A percentile compares a stretch with the other conserved stretches of the same genome.
These are phyloP conservation scores for Aspergillus aculeatinus DNA, from an alignment of 2,329 filamentous ascomycete species.

Conservation along the genomic window DNA sequence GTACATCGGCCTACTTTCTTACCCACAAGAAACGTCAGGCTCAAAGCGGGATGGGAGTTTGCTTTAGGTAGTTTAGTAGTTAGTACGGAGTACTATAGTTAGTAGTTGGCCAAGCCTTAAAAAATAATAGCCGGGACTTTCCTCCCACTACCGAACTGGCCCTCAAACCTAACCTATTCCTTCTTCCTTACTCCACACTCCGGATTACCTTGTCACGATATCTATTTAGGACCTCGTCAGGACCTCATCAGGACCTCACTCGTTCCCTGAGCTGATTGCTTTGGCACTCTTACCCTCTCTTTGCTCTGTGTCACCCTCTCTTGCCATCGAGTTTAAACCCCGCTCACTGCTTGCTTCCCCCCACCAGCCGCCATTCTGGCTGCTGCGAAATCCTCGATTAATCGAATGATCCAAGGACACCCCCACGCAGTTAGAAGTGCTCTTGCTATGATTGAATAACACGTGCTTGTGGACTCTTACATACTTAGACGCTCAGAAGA, in stretches of 20 bases:
- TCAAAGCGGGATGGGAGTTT: not conserved
- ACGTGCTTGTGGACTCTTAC: constrained; percentile 21
- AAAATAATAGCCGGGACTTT: not conserved
- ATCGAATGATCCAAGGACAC: not conserved
- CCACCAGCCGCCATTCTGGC: not conserved
- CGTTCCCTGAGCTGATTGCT: not conserved
- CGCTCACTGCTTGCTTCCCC: not conserved
- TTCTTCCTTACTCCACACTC: no score
- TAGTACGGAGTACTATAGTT: no score
- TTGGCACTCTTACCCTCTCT: not conserved
- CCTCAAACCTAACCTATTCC: no score
- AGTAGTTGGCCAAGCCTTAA: no score
- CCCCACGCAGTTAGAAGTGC: not conserved
- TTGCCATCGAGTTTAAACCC: not conserved
- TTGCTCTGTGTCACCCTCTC: not conserved
- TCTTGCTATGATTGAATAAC: constrained; percentile 41
- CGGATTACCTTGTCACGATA: not conserved
- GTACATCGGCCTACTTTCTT: no score
- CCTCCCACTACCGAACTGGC: not conserved
- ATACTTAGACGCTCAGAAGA: not conserved
- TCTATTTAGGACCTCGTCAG: not conserved
- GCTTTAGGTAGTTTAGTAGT: not conserved
- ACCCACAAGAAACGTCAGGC: not conserved
- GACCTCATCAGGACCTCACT: not conserved
- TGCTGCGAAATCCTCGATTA: not conserved